Base-by-base conservation (phyloP, 176 grass and related monocot species). In the Ananas comosus region DNA sequence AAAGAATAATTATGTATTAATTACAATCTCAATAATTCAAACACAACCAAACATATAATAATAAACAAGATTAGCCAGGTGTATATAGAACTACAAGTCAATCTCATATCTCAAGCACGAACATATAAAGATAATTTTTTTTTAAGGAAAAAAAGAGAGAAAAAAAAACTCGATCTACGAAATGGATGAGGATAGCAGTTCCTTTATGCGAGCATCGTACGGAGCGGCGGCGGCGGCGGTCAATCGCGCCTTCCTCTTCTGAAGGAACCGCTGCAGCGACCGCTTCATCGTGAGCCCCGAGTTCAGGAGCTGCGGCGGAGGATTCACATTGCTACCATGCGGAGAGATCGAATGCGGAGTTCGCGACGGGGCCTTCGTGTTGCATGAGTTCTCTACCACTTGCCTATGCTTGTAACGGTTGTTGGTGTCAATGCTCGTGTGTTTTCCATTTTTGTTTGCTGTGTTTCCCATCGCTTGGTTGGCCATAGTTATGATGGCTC, bases 181-280 rank as follows among this genome's bases (percentile, higher is more conserved):
- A 7, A n/a, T 10, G 56, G 13, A 18, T 22, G 17, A 61, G 16
- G 56, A 17, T 11, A 61, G 21, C 16, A 61, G 6, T 10, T 61
- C 17, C 4, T 7, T 42, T 7, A 42, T 42, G 56, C 56, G 56
- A 18, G 17, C 21, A 61, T 22, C 21, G 17, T 61, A 16, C 7
- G 7, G 10, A 22, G 56, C 8, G 5, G 3, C 0, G 16, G 21
- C 2, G 21, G 56, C 16, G 7, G 56, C 2, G 9, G 53, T 16
- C n/a, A 61, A 18, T 64, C 79, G 74, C 2, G 64, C 54, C 65
- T 81, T 81, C 53, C 79, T 74, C 51, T 81, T 75, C 71, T 75
- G 71, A 64, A 81, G 79, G 68, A 81, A 81, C 51, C 52, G 71
- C 51, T 81, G 72, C 65, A 81, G 72, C 49, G 79, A 81, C 64